Evolutionary conservation across 1,284 basidiomycete genomes (phyloP).

Genomic region (Heterobasidion occidentale): DNA sequence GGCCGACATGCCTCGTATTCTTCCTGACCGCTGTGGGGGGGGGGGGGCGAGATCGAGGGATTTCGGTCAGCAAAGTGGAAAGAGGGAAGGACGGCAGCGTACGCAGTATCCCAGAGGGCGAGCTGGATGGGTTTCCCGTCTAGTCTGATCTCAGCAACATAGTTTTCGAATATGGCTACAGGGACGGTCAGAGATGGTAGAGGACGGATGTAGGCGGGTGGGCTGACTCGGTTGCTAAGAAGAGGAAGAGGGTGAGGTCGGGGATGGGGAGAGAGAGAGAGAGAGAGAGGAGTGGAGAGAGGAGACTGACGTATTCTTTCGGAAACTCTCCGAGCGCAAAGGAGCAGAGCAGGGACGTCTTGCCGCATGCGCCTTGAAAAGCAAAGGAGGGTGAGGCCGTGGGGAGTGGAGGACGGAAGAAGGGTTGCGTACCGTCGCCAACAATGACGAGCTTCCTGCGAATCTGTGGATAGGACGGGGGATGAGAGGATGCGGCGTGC

Average conservation of each 20-base stretch:
- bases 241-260: constrained; percentile 7
- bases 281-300: constrained; percentile 1
- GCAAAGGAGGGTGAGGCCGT: constrained; percentile 10
- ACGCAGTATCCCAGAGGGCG: constrained; percentile 98
- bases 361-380: constrained; percentile 68
- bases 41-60: constrained; percentile 9
- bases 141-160: constrained; percentile 94
- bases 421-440: constrained; percentile 68
- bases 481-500: constrained; percentile 4
- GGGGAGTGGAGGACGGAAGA: constrained; percentile 11
- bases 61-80: not conserved
- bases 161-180: constrained; percentile 93
- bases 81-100: constrained; percentile 22
- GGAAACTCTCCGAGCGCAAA: constrained; percentile 97
- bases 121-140: constrained; percentile 96
- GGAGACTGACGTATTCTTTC: constrained; percentile 74
- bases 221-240: constrained; percentile 26
- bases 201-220: not conserved
- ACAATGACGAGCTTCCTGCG: constrained; percentile 90
- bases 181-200: not conserved
- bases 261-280: constrained; percentile 3
- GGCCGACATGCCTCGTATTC: constrained; percentile 72
- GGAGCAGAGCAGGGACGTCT: constrained; percentile 79
- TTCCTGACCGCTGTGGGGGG: constrained; percentile 72
- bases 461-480: constrained; percentile 40